These are phyloP conservation scores for Hortaea werneckii DNA, from an alignment of 2,329 filamentous ascomycete genomes.

Conservation along the genomic window DNA sequence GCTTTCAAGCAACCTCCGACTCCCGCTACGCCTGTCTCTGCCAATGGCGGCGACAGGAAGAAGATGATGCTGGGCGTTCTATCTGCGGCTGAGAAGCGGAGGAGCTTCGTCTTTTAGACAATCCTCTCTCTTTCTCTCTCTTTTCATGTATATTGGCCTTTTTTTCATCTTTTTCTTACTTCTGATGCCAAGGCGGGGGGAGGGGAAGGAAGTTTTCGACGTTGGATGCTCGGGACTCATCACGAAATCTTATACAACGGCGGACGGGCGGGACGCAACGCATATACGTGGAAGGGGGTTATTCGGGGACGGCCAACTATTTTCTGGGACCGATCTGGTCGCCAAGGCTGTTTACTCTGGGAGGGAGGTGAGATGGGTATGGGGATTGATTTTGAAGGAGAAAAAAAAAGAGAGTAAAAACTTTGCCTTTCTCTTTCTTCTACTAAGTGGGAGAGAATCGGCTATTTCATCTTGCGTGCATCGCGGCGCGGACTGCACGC, in stretches of 20 bases:
- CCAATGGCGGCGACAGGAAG: conserved; percentile 66
- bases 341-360: background rate
- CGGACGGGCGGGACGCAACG: background rate
- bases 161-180: background rate
- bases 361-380: background rate
- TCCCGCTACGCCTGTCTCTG: conserved; percentile 64
- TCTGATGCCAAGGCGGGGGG: background rate
- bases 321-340: background rate
- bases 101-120: conserved; percentile 48
- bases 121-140: background rate
- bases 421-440: too few species aligned
- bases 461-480: background rate
- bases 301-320: background rate
- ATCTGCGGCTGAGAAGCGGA: conserved; percentile 82
- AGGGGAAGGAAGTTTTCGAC: background rate
- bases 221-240: background rate
- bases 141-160: background rate
- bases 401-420: background rate
- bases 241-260: background rate
- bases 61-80: conserved; percentile 80
- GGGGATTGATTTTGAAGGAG: too few species aligned
- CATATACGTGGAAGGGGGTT: background rate
- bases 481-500: background rate
- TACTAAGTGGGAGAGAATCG: too few species aligned
- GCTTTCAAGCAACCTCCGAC: conserved; percentile 27